A percentile compares a stretch with the other conserved stretches of the same genome.
These are phyloP conservation scores for Hanseniaspora vineae DNA, from an alignment of 805 yeast genomes.

Conservation along the genomic window DNA sequence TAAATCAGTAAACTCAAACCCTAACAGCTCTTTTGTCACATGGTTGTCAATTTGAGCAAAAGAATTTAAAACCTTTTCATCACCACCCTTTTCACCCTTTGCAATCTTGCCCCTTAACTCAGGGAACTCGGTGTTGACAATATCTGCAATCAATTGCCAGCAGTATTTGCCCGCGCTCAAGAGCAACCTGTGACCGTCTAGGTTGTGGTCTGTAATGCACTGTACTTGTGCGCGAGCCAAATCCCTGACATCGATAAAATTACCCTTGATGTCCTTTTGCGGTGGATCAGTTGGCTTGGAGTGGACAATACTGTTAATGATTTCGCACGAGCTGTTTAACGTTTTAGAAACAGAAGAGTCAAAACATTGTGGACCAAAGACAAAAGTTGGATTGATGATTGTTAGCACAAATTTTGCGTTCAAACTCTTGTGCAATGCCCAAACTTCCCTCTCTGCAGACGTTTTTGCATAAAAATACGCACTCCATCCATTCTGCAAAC, in stretches of 20 bases:
- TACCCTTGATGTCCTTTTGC: conserved; percentile 17
- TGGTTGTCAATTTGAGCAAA: conserved; percentile 2
- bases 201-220: conserved; percentile 24
- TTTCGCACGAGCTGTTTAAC: conserved; percentile 27
- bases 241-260: conserved; percentile 40
- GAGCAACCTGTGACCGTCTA: conserved; percentile 22
- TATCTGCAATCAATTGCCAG: conserved; percentile 18
- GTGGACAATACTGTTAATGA: conserved; percentile 16
- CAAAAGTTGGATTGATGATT: conserved; percentile 30
- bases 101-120: conserved; percentile 32
- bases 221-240: conserved; percentile 37
- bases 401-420: conserved; percentile 24
- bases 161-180: conserved; percentile 14
- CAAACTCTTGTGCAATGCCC: conserved; percentile 31
- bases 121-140: conserved; percentile 27
- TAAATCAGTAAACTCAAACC: conserved; percentile 2
- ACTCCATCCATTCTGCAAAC: conserved; percentile 11
- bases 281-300: conserved; percentile 13
- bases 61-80: not conserved
- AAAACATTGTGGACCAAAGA: conserved; percentile 39
- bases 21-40: conserved; percentile 4
- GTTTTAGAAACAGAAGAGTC: conserved; percentile 22
- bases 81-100: conserved; percentile 2
- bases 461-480: conserved; percentile 34
- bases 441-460: conserved; percentile 41